Base-by-base conservation (phyloP, 768 basidiomycete genomes). In the Naganishia randhawae region DNA sequence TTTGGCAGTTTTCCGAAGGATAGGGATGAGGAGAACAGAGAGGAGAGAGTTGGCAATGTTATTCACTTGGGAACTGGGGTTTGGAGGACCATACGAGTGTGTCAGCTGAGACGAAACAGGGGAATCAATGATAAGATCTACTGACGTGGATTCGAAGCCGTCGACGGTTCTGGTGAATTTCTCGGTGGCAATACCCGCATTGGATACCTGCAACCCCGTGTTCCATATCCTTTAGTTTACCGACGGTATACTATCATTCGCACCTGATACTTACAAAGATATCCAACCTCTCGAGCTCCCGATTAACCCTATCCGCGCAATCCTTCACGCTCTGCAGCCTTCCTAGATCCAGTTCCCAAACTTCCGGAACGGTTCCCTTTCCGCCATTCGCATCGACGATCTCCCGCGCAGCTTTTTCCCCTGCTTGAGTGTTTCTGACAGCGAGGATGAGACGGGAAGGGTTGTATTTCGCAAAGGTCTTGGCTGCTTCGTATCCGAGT, bases 371-470 rank as follows among this genome's bases (percentile, higher is more conserved):
- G 2, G 54, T 55, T 22, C 27, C 27, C 45, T 70, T 70, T 0
- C 50, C 66, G 19, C 52, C 69, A 33, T 54, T 61, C 31, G 42
- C 35, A 9, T 68, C 55, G n/a, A 55, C 48, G 48, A 73, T 66
- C 37, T 50, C 61, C 42, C 50, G 27, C 16, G 67, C 71, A 33
- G 70, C 72, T 41, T 68, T 45, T 33, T 73, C 70, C 9, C 72
- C 72, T 9, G 61, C 57, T 52, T 37, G 9, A 37, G 52, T 29
- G 52, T 69, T 71, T n/a, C 72, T 57, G 0, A 71, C 70, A 3
- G 72, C 72, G 54, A 73, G 68, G 66, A 73, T 73, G 55, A 73
- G 63, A 13, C 67, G 71, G 51, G 65, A 13, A 14, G 72, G 72
- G 52, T 66, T 66, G 41, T 55, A 55, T 11, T 25, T 7, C 4